Percentiles rank a stretch among this genome's conserved stretches.
These are phyloP conservation scores for Setomelanomma holmii DNA, from an alignment of 2,329 filamentous ascomycete genomes.

Conservation along the genomic window DNA sequence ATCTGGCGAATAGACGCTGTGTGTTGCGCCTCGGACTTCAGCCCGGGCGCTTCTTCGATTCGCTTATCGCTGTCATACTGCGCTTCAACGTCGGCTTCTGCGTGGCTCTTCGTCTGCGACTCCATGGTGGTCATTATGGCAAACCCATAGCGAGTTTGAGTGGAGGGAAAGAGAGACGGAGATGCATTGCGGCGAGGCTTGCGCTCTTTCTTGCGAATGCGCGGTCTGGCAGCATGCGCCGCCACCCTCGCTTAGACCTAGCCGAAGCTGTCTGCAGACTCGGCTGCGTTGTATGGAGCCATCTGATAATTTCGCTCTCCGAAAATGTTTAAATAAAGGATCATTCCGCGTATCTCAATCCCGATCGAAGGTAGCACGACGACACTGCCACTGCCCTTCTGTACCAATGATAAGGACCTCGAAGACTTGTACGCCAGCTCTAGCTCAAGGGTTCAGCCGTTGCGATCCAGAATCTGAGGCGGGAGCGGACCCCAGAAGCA, in stretches of 20 bases:
- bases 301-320: not conserved
- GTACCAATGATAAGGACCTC: not conserved
- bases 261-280: constrained; percentile 22
- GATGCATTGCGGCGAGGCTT: constrained; percentile 8
- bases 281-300: constrained; percentile 3
- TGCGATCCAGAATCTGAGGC: not conserved
- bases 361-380: not conserved
- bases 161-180: constrained; percentile 7
- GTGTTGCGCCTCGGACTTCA: constrained; percentile 1
- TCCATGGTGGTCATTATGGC: constrained; percentile 16
- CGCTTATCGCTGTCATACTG: not conserved
- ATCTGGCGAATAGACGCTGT: constrained; percentile 19
- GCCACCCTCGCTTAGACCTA: constrained; percentile 29
- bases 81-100: constrained; percentile 7
- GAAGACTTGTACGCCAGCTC: not conserved
- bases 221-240: constrained; percentile 7
- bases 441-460: not conserved
- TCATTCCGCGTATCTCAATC: not conserved
- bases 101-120: constrained; percentile 16
- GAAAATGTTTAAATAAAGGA: not conserved
- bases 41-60: constrained; percentile 4
- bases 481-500: not conserved
- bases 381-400: not conserved
- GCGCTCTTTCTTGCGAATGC: constrained; percentile 3
- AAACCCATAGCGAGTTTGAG: constrained; percentile 13